These are phyloP conservation scores for Podaxis pistillaris DNA, from an alignment of 768 basidiomycete species.

Conservation along the genomic window DNA sequence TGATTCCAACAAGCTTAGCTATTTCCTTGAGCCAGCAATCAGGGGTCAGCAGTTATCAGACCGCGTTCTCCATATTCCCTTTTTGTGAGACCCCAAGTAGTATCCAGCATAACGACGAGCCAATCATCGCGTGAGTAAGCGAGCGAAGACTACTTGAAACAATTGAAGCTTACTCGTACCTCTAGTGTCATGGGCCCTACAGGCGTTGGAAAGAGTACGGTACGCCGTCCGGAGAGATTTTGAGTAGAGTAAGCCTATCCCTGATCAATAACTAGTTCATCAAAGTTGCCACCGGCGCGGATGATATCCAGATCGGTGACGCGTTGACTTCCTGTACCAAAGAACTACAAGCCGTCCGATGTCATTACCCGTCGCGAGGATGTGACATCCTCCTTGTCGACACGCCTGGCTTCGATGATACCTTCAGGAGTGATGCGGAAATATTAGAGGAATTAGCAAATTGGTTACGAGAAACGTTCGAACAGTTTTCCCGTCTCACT, in stretches of 20 bases:
- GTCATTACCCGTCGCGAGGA: constrained; percentile 14
- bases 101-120: neutral
- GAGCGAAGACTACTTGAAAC: too few relatives aligned
- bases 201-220: constrained; percentile 25
- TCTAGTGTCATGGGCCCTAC: constrained; percentile 26
- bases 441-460: constrained; percentile 23
- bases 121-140: constrained; percentile 19
- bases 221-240: neutral
- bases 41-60: neutral
- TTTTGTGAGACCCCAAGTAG: neutral
- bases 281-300: constrained; percentile 21
- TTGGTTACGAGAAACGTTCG: constrained; percentile 27
- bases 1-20: neutral
- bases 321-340: constrained; percentile 23
- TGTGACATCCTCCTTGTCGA: constrained; percentile 27
- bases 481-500: neutral
- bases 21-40: neutral
- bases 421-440: constrained; percentile 20
- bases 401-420: constrained; percentile 31
- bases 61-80: neutral
- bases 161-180: too few relatives aligned
- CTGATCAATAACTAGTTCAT: constrained; percentile 21
- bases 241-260: neutral
- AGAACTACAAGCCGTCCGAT: constrained; percentile 19
- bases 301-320: constrained; percentile 22